These are phyloP conservation scores for Cladorrhinum sp. DNA, from an alignment of 2,329 filamentous ascomycete species.

Conservation along the genomic window DNA sequence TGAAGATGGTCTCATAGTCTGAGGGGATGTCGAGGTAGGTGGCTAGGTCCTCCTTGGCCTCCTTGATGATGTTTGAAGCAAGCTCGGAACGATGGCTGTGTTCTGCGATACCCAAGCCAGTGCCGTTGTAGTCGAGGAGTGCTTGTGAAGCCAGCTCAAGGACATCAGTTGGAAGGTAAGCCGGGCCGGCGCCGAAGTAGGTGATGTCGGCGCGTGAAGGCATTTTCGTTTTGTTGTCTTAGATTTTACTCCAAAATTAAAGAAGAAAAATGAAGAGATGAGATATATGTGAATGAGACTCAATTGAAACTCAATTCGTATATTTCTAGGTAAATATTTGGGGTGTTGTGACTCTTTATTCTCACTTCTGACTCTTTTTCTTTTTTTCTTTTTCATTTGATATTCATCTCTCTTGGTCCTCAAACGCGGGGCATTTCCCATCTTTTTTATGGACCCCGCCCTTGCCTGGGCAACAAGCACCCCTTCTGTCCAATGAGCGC, in stretches of 20 bases:
- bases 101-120: constrained; percentile 82
- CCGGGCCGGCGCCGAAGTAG: constrained; percentile 89
- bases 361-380: background rate
- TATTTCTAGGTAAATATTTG: background rate
- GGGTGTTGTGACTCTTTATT: background rate
- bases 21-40: constrained; percentile 76
- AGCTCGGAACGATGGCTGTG: constrained; percentile 83
- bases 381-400: background rate
- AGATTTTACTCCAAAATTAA: too few species aligned
- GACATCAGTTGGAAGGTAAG: constrained; percentile 77
- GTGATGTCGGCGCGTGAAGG: constrained; percentile 70
- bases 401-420: background rate
- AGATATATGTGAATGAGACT: background rate
- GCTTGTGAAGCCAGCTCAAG: constrained; percentile 73
- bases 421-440: constrained; percentile 1
- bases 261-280: background rate
- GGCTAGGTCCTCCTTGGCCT: constrained; percentile 71
- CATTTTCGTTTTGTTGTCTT: constrained; percentile 45
- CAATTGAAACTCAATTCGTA: background rate
- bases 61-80: constrained; percentile 74
- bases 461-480: background rate
- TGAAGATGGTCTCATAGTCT: constrained; percentile 84
- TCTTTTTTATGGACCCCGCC: constrained; percentile 16
- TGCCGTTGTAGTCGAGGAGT: constrained; percentile 76
- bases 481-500: constrained; percentile 7